A percentile compares a stretch with the other conserved stretches of the same genome.
These are phyloP conservation scores for Clathrus columnatus DNA, from an alignment of 768 basidiomycete species.

Conservation along the genomic window DNA sequence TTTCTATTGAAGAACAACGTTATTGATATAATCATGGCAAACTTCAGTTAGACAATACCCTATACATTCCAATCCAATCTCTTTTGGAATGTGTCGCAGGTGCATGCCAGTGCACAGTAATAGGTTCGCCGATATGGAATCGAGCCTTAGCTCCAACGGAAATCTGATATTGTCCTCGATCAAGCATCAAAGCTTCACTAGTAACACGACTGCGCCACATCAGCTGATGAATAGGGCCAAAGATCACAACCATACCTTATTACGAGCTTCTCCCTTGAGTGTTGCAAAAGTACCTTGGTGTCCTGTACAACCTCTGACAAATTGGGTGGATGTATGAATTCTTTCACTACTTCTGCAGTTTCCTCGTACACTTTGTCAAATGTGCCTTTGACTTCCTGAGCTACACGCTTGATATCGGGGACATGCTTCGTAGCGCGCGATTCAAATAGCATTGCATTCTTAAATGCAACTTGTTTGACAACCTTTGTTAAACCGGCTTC, in stretches of 20 bases:
- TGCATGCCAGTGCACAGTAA: slow-evolving; percentile 79
- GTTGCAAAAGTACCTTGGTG: slow-evolving; percentile 83
- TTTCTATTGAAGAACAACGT: too few relatives aligned
- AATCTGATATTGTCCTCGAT: slow-evolving; percentile 71
- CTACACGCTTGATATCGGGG: slow-evolving; percentile 75
- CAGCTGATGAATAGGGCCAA: not conserved
- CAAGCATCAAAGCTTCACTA: slow-evolving; percentile 70
- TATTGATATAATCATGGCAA: not conserved
- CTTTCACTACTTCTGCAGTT: slow-evolving; percentile 87
- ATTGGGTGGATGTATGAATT: slow-evolving; percentile 80
- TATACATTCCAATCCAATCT: slow-evolving; percentile 95
- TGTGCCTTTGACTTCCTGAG: slow-evolving; percentile 85
- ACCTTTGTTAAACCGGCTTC: slow-evolving; percentile 98
- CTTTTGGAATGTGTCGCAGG: slow-evolving; percentile 78
- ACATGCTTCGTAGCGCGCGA: slow-evolving; percentile 71
- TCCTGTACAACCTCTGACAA: slow-evolving; percentile 89
- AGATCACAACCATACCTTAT: slow-evolving; percentile 59
- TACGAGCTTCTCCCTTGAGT: slow-evolving; percentile 82
- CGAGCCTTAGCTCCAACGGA: slow-evolving; percentile 46
- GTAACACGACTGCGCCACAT: slow-evolving; percentile 58
- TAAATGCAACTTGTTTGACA: slow-evolving; percentile 86
- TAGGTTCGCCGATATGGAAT: slow-evolving; percentile 89
- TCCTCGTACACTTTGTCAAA: slow-evolving; percentile 96
- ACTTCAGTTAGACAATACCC: slow-evolving; percentile 42
- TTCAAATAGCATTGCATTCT: slow-evolving; percentile 70